These are phyloP conservation scores for Ceratocystis destructans DNA, from an alignment of 2,329 filamentous ascomycete species.

Conservation along the genomic window DNA sequence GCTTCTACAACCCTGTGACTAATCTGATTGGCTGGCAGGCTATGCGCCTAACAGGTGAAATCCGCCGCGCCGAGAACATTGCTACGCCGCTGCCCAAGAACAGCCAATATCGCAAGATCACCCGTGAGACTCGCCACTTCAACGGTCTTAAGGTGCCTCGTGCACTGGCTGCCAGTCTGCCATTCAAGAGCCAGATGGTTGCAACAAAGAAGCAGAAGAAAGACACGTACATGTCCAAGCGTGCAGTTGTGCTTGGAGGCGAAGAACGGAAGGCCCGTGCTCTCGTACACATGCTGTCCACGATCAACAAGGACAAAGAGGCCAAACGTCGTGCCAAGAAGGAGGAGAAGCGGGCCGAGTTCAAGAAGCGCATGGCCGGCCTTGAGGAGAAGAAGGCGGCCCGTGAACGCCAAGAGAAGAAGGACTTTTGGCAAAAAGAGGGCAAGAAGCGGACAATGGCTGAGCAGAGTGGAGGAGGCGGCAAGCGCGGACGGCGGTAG, in stretches of 20 bases:
- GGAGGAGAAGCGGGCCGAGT: conserved; percentile 68
- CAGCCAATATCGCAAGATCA: conserved; percentile 63
- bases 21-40: conserved; percentile 86
- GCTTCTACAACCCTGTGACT: conserved; percentile 93
- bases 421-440: conserved; percentile 86
- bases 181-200: conserved; percentile 84
- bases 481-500: conserved; percentile 24
- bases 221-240: conserved; percentile 85
- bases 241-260: conserved; percentile 70
- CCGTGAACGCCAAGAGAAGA: conserved; percentile 78
- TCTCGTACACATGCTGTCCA: conserved; percentile 84
- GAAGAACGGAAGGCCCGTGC: conserved; percentile 84
- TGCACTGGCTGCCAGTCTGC: conserved; percentile 67
- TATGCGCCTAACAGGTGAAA: conserved; percentile 89
- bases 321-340: conserved; percentile 74
- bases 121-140: conserved; percentile 58
- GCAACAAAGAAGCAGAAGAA: conserved; percentile 66
- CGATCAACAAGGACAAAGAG: conserved; percentile 77
- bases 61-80: conserved; percentile 63
- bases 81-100: conserved; percentile 70
- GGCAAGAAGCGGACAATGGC: conserved; percentile 51
- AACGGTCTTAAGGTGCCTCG: conserved; percentile 66
- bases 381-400: conserved; percentile 72
- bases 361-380: conserved; percentile 70
- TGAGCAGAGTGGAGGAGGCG: conserved; percentile 29